Base-by-base conservation (phyloP, 2,329 filamentous ascomycete genomes). In the Septoria linicola region DNA sequence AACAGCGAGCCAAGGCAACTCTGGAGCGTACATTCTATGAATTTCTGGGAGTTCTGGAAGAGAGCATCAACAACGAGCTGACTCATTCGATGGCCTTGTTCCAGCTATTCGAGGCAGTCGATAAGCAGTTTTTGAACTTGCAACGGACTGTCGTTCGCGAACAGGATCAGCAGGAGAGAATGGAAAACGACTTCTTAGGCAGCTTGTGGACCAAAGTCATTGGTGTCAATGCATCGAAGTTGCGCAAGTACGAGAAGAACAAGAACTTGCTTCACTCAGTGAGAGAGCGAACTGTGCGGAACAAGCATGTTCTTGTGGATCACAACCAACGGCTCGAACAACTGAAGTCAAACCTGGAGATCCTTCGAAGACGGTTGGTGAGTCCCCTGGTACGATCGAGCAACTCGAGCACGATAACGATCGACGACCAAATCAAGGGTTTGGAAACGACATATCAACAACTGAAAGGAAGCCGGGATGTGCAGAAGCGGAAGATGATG, bases 211-310 rank as follows among this genome's bases (percentile, higher is more conserved):
- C 88, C 2, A 84, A 85, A 40, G 82, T 95, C 17, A 82, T 96
- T 1, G 91, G 90, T 1, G 78, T 86, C 32, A 86, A 88, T 63
- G 83, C 87, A 6, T 78, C 78, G 37, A 80, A 85, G 59, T 78
- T 96, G n/a, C 81, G 83, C 66, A 96, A 96, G 70, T 96, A 90
- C 70, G 89, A 96, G 69, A 89, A 88, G 72, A 97, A 97, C 75
- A 85, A 86, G 56, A 79, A 83, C 42, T 77, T 96, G 1, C 81
- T 97, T 19, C 81, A 79, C 42, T 86, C 85, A 59, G 86, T 97
- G 50, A 84, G 90, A 57, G 82, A 86, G 52, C 87, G 87, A 63
- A 96, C 91, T 1, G 83, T 96, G 19, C 81, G 83, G 55, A 95
- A 96, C 73, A 96, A 96, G 72, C 82, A 84, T 57, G 80, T 95